Conservation (phyloP, 352 stramenopile genomes). For the Bremia lactucae region DNA sequence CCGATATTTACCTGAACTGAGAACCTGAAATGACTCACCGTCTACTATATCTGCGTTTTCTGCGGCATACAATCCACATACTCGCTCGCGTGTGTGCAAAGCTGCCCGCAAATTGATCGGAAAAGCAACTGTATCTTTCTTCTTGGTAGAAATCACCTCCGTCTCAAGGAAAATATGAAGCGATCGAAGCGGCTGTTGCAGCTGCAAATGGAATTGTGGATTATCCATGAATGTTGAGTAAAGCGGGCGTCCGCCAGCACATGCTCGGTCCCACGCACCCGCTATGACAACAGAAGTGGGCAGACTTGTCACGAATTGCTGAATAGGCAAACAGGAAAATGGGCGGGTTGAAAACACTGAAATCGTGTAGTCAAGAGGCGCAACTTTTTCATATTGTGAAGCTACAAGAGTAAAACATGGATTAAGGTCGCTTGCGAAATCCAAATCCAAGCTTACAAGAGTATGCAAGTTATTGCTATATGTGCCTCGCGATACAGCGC, state of each 20-base stretch:
- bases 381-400: conserved; percentile 88
- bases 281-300: conserved; percentile 32
- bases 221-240: conserved; percentile 78
- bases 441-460: conserved; percentile 78
- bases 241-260: conserved; percentile 52
- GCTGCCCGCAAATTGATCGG: conserved; percentile 62
- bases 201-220: conserved; percentile 55
- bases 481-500: conserved; percentile 64
- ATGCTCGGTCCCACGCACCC: conserved; percentile 29
- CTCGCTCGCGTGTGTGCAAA: conserved; percentile 34
- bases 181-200: conserved; percentile 21
- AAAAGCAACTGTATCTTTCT: conserved; percentile 16
- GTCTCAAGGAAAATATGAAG: conserved; percentile 58
- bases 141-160: conserved; percentile 27
- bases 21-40: conserved; percentile 17
- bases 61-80: conserved; percentile 30
- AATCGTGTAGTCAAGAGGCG: conserved; percentile 83
- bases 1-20: conserved; percentile 71
- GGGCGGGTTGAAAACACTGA: conserved; percentile 75
- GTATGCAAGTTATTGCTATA: conserved; percentile 92
- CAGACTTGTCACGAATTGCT: conserved; percentile 28
- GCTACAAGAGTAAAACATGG: conserved; percentile 84
- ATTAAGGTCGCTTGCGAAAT: conserved; percentile 34
- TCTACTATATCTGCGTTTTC: conserved; percentile 4
- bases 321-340: conserved; percentile 49